Evolutionary conservation across 331 rosid species (phyloP), one percentile per base, ranked within the genome.

Genomic region (Malus hybrid): DNA sequence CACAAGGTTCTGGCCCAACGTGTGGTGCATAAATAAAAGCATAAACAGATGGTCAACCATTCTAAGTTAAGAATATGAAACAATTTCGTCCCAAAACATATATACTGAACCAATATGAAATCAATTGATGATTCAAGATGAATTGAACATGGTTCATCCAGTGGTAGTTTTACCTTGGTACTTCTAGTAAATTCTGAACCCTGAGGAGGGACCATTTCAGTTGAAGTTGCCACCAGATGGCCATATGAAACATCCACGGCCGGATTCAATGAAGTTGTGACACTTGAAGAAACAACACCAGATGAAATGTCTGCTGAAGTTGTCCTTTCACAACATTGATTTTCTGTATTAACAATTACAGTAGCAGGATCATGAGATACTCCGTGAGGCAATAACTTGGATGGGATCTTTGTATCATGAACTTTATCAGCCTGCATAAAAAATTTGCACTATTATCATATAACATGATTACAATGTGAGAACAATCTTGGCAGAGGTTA

Each of bases 341-440:
- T 80, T 62, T 81, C 83, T 24, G 59, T 74, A 79, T 76, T 84
- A 61, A 71, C 79, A 72, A 80, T 72, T 66, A 55, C 66, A 69
- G 79, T 65, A 72, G 84, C 65, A 73, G 71, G 66, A 79, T 72
- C 74, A 76, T 83, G 61, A 70, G 78, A 76, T 62, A 76, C 80
- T 71, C 76, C 87, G 59, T 20, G 39, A 57, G 79, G 56, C 57
- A 71, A 80, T 65, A 75, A 70, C 61, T 83, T 86, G 27, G 80
- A 80, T 76, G 80, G 52, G 60, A 27, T 74, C 46, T 46, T 64
- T 75, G 83, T 28, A 36, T 65, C 82, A 56, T 79, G 83, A 80
- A 73, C 87, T 83, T 82, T 86, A 75, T 80, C 88, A 80, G 81
- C 87, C 96, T 91, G 86, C 39, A 64, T 31, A 71, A 74, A 77